Evolutionary conservation across 106 monocot species (phyloP).

Genomic region (Cymbidium sinense): DNA sequence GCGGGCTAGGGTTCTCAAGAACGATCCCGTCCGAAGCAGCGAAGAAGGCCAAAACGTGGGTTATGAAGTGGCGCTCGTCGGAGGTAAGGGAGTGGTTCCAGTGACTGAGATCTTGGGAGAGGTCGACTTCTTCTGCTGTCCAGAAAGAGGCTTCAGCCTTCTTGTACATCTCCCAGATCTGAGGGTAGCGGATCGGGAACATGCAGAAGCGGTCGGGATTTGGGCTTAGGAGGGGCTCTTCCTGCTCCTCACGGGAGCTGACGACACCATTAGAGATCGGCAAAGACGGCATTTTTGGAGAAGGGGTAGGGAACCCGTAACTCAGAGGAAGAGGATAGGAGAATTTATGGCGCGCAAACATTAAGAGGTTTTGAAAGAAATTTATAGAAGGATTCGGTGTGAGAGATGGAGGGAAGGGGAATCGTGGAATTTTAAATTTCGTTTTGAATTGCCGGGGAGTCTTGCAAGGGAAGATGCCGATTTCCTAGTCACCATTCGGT

Average conservation of each 20-base stretch:
- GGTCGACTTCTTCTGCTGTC: constrained; percentile 93
- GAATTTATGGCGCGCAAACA: background rate
- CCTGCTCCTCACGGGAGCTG: constrained; percentile 22
- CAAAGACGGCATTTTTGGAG: background rate
- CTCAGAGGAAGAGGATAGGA: background rate
- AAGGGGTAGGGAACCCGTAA: background rate
- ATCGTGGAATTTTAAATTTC: background rate
- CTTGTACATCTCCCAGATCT: constrained; percentile 97
- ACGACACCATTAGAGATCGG: background rate
- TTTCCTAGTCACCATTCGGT: background rate
- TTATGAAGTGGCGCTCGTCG: constrained; percentile 88
- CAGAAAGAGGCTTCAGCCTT: constrained; percentile 92
- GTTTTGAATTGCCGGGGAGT: background rate
- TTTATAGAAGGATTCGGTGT: background rate
- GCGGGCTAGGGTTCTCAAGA: constrained; percentile 69
- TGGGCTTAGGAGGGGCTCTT: constrained; percentile 61
- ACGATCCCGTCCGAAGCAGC: constrained; percentile 89
- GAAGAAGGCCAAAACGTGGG: constrained; percentile 91
- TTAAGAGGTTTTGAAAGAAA: background rate
- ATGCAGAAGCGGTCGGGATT: constrained; percentile 88
- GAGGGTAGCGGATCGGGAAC: constrained; percentile 78
- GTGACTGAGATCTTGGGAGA: constrained; percentile 60
- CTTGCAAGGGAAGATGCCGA: background rate
- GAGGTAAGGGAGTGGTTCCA: constrained; percentile 47
- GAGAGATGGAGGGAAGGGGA: background rate